These are phyloP conservation scores for Rhodofomes roseus DNA, from an alignment of 1,284 basidiomycete species.

Conservation along the genomic window DNA sequence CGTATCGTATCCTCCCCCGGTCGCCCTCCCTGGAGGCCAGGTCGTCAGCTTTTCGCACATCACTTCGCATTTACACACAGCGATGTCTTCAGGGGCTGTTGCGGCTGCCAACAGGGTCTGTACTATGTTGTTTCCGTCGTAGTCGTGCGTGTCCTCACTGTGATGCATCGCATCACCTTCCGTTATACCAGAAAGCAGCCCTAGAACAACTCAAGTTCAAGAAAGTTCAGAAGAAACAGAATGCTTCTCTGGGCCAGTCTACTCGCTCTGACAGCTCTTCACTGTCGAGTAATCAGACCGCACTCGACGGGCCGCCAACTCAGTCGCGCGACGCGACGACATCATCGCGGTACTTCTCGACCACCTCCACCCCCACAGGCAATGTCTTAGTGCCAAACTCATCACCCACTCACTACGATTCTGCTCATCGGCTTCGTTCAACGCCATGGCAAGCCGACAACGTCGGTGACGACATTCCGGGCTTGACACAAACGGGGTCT, in stretches of 20 bases:
- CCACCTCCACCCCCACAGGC: slow-evolving; percentile 38
- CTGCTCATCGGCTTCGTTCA: slow-evolving; percentile 34
- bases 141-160: slow-evolving; percentile 21
- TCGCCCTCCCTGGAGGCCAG: slow-evolving; percentile 5
- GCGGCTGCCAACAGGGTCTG: slow-evolving; percentile 38
- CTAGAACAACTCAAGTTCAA: slow-evolving; percentile 59
- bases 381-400: slow-evolving; percentile 72
- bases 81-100: slow-evolving; percentile 38
- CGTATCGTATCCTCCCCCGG: slow-evolving; percentile 17
- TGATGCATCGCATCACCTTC: slow-evolving; percentile 15
- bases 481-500: slow-evolving; percentile 31
- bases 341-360: slow-evolving; percentile 40
- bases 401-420: slow-evolving; percentile 52
- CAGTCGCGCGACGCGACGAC: slow-evolving; percentile 57
- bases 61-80: slow-evolving; percentile 1
- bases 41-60: neutral
- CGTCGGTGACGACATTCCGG: slow-evolving; percentile 38
- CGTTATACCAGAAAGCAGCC: slow-evolving; percentile 44
- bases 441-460: slow-evolving; percentile 32
- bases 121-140: slow-evolving; percentile 21
- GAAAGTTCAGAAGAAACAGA: slow-evolving; percentile 41
- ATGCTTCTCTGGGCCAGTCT: slow-evolving; percentile 29
- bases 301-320: slow-evolving; percentile 32
- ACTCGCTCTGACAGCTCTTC: slow-evolving; percentile 25
- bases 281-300: slow-evolving; percentile 11